These are phyloP conservation scores for fission yeast (Schizosaccharomyces pombe) DNA, from an alignment of 805 yeast genomes.

Conservation along the genomic window DNA sequence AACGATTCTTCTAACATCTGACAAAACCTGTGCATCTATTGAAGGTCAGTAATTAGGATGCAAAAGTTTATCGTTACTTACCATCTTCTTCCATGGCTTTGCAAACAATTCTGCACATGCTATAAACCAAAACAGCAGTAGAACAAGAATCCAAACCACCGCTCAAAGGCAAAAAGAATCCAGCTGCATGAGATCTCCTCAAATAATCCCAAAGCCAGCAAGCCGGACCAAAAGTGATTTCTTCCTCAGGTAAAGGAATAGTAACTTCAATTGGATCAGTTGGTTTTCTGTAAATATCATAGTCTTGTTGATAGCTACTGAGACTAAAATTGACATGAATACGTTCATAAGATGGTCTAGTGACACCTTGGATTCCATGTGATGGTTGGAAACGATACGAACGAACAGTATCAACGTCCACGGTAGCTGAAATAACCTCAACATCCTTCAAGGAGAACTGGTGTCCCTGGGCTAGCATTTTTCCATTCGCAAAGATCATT, in stretches of 20 bases:
- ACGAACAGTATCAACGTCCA: constrained; percentile 78
- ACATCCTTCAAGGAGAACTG: constrained; percentile 82
- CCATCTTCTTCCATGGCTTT: constrained; percentile 41
- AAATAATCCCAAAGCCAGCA: constrained; percentile 98
- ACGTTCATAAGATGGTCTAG: constrained; percentile 22
- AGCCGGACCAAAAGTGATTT: constrained; percentile 93
- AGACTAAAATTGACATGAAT: constrained; percentile 33
- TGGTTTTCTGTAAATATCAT: constrained; percentile 41
- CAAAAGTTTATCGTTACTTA: constrained; percentile 16
- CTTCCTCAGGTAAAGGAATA: constrained; percentile 76
- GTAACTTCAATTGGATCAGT: constrained; percentile 26
- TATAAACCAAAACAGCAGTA: constrained; percentile 77
- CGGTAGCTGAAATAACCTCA: constrained; percentile 86
- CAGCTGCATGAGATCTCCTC: constrained; percentile 73
- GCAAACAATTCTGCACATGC: constrained; percentile 76
- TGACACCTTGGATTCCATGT: constrained; percentile 46
- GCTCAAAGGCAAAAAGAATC: constrained; percentile 76
- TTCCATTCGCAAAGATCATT: constrained; percentile 73
- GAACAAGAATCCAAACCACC: constrained; percentile 98
- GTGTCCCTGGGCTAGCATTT: constrained; percentile 74
- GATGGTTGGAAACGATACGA: constrained; percentile 55
- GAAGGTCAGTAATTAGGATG: background rate
- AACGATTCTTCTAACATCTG: constrained; percentile 49
- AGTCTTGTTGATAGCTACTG: constrained; percentile 33
- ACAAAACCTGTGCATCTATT: constrained; percentile 32